Evolutionary conservation across 140 eudicot species (phyloP).

Genomic region (Erigeron philadelphicus): DNA sequence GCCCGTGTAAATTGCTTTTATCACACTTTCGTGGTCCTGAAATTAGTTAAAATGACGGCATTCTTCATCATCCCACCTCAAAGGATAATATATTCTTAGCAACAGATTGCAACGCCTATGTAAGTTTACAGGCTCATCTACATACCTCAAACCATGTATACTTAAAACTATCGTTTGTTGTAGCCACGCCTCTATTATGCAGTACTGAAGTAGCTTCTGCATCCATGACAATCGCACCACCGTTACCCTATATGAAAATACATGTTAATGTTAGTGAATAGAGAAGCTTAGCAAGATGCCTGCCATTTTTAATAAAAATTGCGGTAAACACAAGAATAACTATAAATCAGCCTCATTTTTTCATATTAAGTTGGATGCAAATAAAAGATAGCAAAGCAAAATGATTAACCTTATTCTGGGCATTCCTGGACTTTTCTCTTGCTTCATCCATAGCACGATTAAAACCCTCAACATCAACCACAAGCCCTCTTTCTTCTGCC

Average conservation of each 20-base stretch:
- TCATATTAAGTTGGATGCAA: too few species aligned
- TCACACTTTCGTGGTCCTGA: constrained; percentile 77
- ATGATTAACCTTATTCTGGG: constrained; percentile 68
- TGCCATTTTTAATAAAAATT: constrained; percentile 1
- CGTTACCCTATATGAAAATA: constrained; percentile 65
- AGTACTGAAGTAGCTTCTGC: constrained; percentile 91
- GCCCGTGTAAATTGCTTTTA: constrained; percentile 89
- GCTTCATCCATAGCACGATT: constrained; percentile 78
- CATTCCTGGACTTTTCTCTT: constrained; percentile 92
- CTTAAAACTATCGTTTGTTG: constrained; percentile 70
- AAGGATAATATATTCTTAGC: neutral
- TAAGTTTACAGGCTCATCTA: constrained; percentile 12
- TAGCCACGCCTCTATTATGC: constrained; percentile 63
- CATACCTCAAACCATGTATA: constrained; percentile 82
- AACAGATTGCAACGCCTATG: neutral
- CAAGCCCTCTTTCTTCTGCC: constrained; percentile 92
- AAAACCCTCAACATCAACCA: constrained; percentile 80
- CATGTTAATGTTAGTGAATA: neutral
- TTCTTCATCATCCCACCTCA: neutral
- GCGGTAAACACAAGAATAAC: too few species aligned
- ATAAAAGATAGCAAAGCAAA: neutral
- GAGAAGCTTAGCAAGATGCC: neutral
- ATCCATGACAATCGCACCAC: constrained; percentile 70
- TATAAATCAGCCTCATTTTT: too few species aligned
- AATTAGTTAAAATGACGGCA: constrained; percentile 16